Conservation (phyloP, 106 monocot genomes). For the Triglochin maritima region DNA sequence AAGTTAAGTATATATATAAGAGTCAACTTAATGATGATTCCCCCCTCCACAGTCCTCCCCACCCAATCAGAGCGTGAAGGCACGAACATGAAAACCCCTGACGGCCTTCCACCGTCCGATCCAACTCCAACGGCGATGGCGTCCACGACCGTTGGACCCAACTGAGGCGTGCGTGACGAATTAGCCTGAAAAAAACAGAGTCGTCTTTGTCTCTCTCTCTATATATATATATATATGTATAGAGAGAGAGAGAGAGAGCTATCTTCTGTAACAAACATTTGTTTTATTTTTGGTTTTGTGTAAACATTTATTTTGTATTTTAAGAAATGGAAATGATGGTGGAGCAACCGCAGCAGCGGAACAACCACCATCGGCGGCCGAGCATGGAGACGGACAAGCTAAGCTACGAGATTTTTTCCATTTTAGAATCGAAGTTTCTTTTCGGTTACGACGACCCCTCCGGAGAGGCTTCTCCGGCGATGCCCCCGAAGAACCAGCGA, state of each 20-base stretch:
- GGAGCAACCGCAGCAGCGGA: not conserved
- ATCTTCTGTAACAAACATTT: no score
- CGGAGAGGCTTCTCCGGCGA: not conserved
- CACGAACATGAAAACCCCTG: no score
- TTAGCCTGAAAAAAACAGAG: no score
- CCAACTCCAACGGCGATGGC: not conserved
- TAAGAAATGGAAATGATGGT: not conserved
- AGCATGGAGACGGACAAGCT: slow-evolving; percentile 72
- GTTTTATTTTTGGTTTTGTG: not conserved
- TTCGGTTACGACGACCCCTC: slow-evolving; percentile 31
- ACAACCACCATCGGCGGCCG: slow-evolving; percentile 5
- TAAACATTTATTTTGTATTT: not conserved
- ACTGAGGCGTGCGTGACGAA: not conserved
- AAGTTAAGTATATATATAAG: no score
- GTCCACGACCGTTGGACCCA: slow-evolving; percentile 2
- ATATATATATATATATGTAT: not conserved
- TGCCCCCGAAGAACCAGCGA: slow-evolving; percentile 26
- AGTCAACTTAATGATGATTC: no score
- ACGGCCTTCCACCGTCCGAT: not conserved
- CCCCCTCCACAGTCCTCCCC: no score
- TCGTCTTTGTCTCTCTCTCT: not conserved
- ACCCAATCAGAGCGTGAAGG: no score
- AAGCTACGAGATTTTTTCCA: slow-evolving; percentile 95
- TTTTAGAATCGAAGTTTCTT: slow-evolving; percentile 86
- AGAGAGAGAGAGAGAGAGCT: not conserved